A percentile compares a stretch with the other conserved stretches of the same genome.
Evolutionary conservation across 116 monocot species (phyloP).

Genomic region (Phalaenopsis hybrid): DNA sequence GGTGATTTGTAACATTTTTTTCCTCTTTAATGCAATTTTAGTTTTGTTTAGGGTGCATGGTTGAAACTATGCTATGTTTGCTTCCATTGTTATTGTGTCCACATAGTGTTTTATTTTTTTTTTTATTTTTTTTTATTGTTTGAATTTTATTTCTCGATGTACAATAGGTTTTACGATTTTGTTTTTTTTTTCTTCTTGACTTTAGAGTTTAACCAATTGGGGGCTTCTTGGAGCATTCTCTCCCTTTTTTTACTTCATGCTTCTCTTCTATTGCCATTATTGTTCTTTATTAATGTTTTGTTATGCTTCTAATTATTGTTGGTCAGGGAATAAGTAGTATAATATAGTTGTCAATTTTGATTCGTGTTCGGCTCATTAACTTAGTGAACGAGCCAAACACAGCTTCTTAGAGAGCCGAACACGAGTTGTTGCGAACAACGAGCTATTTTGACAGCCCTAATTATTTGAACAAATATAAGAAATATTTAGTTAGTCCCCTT

Average conservation of each 20-base stretch:
- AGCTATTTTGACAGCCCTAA: no score
- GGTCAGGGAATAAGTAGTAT: no score
- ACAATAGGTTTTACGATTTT: background rate
- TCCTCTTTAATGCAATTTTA: background rate
- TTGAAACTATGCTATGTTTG: background rate
- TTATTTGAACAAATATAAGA: no score
- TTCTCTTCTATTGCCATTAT: background rate
- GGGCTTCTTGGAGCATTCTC: background rate
- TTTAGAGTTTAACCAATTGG: background rate
- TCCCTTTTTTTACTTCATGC: background rate
- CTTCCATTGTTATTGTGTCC: background rate
- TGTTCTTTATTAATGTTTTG: background rate
- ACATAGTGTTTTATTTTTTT: background rate
- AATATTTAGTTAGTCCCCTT: no score
- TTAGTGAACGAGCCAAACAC: no score
- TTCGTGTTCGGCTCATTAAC: no score
- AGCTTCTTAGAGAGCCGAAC: no score
- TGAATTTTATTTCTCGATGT: constrained; percentile 1
- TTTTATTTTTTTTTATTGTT: background rate
- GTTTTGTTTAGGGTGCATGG: background rate
- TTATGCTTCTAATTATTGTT: background rate
- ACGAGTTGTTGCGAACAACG: no score
- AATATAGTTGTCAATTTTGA: no score
- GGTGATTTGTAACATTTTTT: background rate
- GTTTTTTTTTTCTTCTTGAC: background rate